These are phyloP conservation scores for Penicillium psychrofluorescens DNA, from an alignment of 495 filamentous ascomycete genomes.

Conservation along the genomic window DNA sequence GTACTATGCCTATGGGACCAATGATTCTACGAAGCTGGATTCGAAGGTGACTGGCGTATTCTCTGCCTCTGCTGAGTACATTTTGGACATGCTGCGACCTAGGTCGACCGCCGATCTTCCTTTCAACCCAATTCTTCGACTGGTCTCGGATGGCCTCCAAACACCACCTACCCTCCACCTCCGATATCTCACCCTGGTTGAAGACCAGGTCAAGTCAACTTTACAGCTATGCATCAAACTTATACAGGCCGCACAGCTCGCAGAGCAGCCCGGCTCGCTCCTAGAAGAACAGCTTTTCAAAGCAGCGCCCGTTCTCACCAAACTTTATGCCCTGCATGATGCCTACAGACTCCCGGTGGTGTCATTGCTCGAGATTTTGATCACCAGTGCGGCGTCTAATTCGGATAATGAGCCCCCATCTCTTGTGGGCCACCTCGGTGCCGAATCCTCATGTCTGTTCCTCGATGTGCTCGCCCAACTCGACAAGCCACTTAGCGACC, in stretches of 20 bases:
- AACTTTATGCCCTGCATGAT: conserved; percentile 68
- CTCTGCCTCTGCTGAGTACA: conserved; percentile 60
- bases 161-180: conserved; percentile 58
- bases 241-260: conserved; percentile 58
- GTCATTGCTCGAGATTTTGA: conserved; percentile 63
- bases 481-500: conserved; percentile 65
- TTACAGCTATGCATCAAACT: conserved; percentile 61
- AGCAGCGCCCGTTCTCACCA: conserved; percentile 62
- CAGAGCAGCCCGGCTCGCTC: conserved; percentile 50
- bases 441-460: conserved; percentile 75
- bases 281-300: conserved; percentile 79
- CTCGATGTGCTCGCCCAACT: conserved; percentile 68
- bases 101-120: conserved; percentile 59
- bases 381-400: conserved; percentile 56
- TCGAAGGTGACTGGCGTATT: conserved; percentile 58
- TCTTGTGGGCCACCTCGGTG: conserved; percentile 77
- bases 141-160: conserved; percentile 59
- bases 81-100: conserved; percentile 70
- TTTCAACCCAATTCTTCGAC: conserved; percentile 69
- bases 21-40: conserved; percentile 44
- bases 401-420: conserved; percentile 71
- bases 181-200: conserved; percentile 47
- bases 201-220: conserved; percentile 54
- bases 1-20: conserved; percentile 63
- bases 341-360: conserved; percentile 58